These are phyloP conservation scores for Boletales sp. DNA, from an alignment of 768 basidiomycete genomes.

Conservation along the genomic window DNA sequence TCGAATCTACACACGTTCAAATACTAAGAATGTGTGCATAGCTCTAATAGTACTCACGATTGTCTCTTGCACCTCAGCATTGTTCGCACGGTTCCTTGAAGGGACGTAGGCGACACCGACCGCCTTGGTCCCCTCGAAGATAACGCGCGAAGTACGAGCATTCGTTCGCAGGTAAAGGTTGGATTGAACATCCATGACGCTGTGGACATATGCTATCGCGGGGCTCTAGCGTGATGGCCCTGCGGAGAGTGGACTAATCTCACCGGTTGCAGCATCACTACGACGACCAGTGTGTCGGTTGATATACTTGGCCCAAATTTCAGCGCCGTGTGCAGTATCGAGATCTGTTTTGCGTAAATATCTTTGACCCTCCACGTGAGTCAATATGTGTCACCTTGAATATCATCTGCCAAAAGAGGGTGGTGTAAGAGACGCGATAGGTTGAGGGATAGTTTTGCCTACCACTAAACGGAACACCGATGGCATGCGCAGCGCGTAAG, in stretches of 20 bases:
- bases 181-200: conserved; percentile 63
- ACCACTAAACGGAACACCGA: conserved; percentile 67
- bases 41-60: conserved; percentile 33
- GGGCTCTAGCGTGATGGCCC: not conserved
- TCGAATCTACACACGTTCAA: conserved; percentile 32
- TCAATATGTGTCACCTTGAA: conserved; percentile 41
- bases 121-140: conserved; percentile 70
- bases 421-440: not conserved
- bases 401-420: conserved; percentile 44
- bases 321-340: conserved; percentile 55
- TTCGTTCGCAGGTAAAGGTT: conserved; percentile 68
- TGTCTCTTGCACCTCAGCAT: conserved; percentile 52
- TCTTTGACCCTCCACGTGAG: not conserved
- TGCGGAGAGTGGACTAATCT: not conserved
- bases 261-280: conserved; percentile 68
- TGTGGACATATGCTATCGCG: conserved; percentile 57
- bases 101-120: conserved; percentile 71
- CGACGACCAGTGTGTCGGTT: conserved; percentile 70
- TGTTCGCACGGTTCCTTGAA: conserved; percentile 53
- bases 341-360: conserved; percentile 39
- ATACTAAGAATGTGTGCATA: not conserved
- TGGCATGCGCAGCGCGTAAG: conserved; percentile 55
- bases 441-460: conserved; percentile 11
- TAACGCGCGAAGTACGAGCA: conserved; percentile 62
- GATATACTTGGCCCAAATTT: conserved; percentile 78